Evolutionary conservation across 1,284 basidiomycete genomes (phyloP).

Genomic region (Sutorius eximius): DNA sequence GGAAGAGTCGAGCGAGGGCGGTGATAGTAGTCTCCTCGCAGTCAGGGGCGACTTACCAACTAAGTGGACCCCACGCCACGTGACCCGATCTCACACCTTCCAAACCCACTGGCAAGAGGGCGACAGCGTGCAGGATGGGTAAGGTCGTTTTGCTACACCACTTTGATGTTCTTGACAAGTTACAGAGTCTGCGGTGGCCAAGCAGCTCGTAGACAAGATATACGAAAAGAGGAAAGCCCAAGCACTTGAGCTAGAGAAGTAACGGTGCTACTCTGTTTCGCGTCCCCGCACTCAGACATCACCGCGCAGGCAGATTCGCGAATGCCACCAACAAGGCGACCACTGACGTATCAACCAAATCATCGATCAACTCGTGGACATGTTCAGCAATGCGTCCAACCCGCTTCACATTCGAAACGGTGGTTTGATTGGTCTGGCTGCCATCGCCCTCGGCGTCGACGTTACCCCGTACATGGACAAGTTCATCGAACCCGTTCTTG

Average conservation of each 20-base stretch:
- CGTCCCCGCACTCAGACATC: slow-evolving; percentile 16
- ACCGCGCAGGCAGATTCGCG: slow-evolving; percentile 72
- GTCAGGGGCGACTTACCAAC: too few relatives aligned
- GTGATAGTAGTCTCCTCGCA: too few relatives aligned
- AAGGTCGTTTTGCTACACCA: not conserved
- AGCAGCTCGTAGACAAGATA: slow-evolving; percentile 82
- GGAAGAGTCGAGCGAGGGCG: too few relatives aligned
- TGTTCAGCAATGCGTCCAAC: slow-evolving; percentile 82
- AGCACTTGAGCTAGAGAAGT: slow-evolving; percentile 95
- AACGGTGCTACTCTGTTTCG: slow-evolving; percentile 20
- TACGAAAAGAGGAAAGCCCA: slow-evolving; percentile 97
- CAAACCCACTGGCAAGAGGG: not conserved
- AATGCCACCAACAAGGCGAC: slow-evolving; percentile 81
- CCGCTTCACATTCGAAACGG: slow-evolving; percentile 91
- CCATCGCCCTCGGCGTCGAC: slow-evolving; percentile 92
- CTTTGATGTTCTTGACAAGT: slow-evolving; percentile 3
- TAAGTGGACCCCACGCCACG: too few relatives aligned
- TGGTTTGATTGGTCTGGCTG: slow-evolving; percentile 94
- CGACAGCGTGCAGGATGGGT: slow-evolving; percentile 16
- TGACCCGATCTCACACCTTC: too few relatives aligned
- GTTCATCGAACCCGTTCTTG: slow-evolving; percentile 89
- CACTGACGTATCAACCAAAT: slow-evolving; percentile 81
- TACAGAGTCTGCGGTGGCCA: slow-evolving; percentile 63
- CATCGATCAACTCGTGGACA: slow-evolving; percentile 92
- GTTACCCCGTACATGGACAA: slow-evolving; percentile 92